These are phyloP conservation scores for Styphnolobium japonicum DNA, from an alignment of 306 rosid genomes.

Conservation along the genomic window DNA sequence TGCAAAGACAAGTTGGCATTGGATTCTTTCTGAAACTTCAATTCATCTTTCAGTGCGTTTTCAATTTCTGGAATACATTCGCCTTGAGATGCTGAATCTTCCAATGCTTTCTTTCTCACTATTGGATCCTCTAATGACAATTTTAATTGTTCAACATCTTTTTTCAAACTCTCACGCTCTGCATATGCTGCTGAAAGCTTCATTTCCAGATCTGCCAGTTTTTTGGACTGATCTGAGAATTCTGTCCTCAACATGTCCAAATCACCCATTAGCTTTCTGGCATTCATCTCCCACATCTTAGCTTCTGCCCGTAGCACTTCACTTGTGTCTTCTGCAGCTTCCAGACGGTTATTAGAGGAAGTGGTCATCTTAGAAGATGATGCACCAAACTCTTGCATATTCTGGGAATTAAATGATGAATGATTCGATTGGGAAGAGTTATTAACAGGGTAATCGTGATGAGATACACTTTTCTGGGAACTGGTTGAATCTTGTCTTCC, in stretches of 20 bases:
- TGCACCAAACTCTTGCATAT: constrained; percentile 22
- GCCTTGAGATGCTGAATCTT: constrained; percentile 43
- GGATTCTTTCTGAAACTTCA: constrained; percentile 74
- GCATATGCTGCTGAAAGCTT: constrained; percentile 58
- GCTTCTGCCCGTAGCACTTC: constrained; percentile 89
- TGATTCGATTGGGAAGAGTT: constrained; percentile 24
- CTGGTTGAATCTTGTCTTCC: constrained; percentile 35
- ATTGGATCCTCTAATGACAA: constrained; percentile 37
- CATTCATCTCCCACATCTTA: constrained; percentile 95
- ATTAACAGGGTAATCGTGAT: constrained; percentile 18
- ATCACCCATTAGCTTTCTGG: constrained; percentile 76
- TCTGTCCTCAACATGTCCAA: constrained; percentile 62
- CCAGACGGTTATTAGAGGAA: constrained; percentile 34
- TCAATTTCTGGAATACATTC: constrained; percentile 46
- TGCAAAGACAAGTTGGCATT: constrained; percentile 70
- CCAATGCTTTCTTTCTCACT: constrained; percentile 37
- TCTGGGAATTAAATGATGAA: constrained; percentile 27
- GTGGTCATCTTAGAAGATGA: constrained; percentile 25
- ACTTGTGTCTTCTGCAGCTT: constrained; percentile 51
- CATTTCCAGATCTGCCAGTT: constrained; percentile 43
- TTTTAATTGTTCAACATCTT: constrained; percentile 59
- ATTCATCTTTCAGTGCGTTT: constrained; percentile 61
- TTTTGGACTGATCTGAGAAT: constrained; percentile 61
- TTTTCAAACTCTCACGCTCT: constrained; percentile 47
- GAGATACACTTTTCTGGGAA: constrained; percentile 41